Base-by-base conservation (phyloP, 164 flowering plant genomes). In the Brasenia schreberi region DNA sequence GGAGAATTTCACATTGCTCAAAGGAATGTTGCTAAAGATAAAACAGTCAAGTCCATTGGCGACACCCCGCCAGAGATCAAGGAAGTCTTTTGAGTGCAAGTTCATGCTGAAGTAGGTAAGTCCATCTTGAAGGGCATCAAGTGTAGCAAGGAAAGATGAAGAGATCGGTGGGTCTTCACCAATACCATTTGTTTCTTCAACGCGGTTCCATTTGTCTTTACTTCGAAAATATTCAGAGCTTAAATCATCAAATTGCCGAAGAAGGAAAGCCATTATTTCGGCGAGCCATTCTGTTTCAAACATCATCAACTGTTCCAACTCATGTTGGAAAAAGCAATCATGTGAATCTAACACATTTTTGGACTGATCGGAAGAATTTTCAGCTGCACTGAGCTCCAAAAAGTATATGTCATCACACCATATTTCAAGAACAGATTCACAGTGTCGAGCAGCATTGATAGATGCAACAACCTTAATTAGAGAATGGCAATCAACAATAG, bases 11-110 rank as follows among this genome's bases (percentile, higher is more conserved):
- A 65, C 62, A 49, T 68, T 69, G 18, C 74, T 68, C 42, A 72
- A 59, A 4, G 78, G 59, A 62, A 77, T 74, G 65, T 81, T 76
- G 65, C 77, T 16, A 43, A 78, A 79, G 3, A 83, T 70, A 68
- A 77, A 86, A 64, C 76, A 84, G 75, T 88, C 90, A 3, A 88
- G 80, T 64, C 89, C 94, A n/a, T 59, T 73, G 4, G 89, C 89
- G 18, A 81, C 69, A 62, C 84, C 78, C 74, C 89, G 76, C 95
- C 91, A 86, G 39, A 86, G 61, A 65, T 82, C 87, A 69, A 77
- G 65, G 66, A 88, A 88, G 72, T 85, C 90, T 59, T 72, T 78
- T 3, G 77, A 65, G 67, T 88, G 84, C 53, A 85, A 81, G 65
- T 27, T 53, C 64, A 0, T 60, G 67, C 77, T 64, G 33, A 81